Base-by-base conservation (phyloP, 2,329 filamentous ascomycete genomes). In the Talaromyces sp. region DNA sequence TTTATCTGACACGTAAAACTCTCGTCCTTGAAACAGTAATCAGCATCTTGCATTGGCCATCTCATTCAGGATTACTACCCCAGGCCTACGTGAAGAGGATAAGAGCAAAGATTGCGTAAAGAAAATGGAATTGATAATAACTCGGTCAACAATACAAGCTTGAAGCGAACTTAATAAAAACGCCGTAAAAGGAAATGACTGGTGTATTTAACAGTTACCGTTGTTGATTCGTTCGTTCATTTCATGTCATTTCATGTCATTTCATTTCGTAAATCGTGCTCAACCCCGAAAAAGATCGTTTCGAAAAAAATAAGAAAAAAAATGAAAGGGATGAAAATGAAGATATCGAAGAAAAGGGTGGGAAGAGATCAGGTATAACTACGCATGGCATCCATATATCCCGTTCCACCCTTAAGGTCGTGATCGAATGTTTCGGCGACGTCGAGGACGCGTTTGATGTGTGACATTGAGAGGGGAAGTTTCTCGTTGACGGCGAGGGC, bases 331-430 rank as follows among this genome's bases (percentile, higher is more conserved):
- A 33, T 43, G 37, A 59, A 56, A 63, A 61, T 35, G 58, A 37
- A 22, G 33, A 43, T n/a, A 50, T 19, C n/a, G n/a, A 47, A 15
- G 62, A 47, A 57, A 49, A 22, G 64, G 43, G 61, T 15, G 6
- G 13, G 9, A n/a, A 27, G 31, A 8, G 8, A 37, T 67, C 73
- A 80, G 43, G 79, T 80, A 71, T 95, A 95, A 72, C 89, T 91
- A 69, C 90, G 84, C 92, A 95, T 94, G 0, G 91, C 91, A 74
- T 95, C 92, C 69, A 90, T 82, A 70, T 92, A 96, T 0, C 92
- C 92, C 0, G 86, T 83, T 0, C 92, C 92, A 5, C 92, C 93
- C 74, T 90, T 92, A 60, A 97, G 81, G 74, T 97, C 92, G 35
- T 88, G 85, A 68, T 94, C 90, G 76, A 97, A 97, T 41, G 87